Conservation (phyloP, 106 monocot species). For the Amphibolis antarctica region DNA sequence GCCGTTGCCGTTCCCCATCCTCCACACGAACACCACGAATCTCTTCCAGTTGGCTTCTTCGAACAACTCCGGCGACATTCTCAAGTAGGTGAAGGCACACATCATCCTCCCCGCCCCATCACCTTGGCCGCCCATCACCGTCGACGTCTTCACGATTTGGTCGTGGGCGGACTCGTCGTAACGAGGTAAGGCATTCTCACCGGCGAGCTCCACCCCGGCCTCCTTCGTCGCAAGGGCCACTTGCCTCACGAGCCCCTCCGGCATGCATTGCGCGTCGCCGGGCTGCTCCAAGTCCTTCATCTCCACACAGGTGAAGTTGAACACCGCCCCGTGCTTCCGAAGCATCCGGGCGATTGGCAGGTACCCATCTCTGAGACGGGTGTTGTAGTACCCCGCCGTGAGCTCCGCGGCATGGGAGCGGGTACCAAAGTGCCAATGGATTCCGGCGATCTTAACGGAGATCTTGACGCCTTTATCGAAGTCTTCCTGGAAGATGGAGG, state of each 20-base stretch:
- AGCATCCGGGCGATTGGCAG: conserved; percentile 40
- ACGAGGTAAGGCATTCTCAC: conserved; percentile 74
- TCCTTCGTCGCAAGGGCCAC: conserved; percentile 30
- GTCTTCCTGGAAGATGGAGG: conserved; percentile 24
- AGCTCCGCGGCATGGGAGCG: conserved; percentile 73
- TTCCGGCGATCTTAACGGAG: conserved; percentile 78
- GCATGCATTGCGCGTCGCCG: conserved; percentile 35
- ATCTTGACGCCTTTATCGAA: conserved; percentile 29
- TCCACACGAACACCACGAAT: conserved; percentile 42
- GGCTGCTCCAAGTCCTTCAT: conserved; percentile 68
- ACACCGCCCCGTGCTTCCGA: conserved; percentile 25
- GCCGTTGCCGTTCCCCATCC: conserved; percentile 31
- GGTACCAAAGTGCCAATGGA: conserved; percentile 86
- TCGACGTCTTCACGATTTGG: conserved; percentile 38
- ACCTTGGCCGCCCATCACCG: too few relatives aligned
- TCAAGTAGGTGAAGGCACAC: conserved; percentile 63
- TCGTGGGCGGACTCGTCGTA: conserved; percentile 56
- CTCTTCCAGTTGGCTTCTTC: conserved; percentile 49
- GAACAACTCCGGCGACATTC: conserved; percentile 65
- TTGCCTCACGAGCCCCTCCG: conserved; percentile 49
- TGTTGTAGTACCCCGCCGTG: conserved; percentile 90
- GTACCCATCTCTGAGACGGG: conserved; percentile 44
- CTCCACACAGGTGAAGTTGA: conserved; percentile 91
- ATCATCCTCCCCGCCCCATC: conserved; percentile 17
- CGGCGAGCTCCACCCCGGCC: conserved; percentile 42